These are phyloP conservation scores for Pyracantha coccinea DNA, from an alignment of 331 rosid genomes.

Conservation along the genomic window DNA sequence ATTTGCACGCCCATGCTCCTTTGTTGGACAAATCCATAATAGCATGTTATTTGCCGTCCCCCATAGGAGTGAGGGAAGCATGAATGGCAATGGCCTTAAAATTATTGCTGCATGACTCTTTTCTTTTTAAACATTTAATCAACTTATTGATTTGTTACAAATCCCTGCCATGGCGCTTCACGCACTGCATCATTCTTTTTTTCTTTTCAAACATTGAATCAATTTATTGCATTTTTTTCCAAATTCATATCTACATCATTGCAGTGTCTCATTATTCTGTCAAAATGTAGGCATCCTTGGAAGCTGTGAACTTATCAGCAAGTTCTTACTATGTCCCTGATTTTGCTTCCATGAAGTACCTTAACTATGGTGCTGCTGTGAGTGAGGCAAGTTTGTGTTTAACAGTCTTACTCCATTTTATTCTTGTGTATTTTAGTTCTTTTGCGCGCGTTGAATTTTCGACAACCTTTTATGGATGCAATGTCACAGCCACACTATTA, in stretches of 20 bases:
- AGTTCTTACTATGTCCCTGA: slow-evolving; percentile 50
- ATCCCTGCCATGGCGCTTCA: not conserved
- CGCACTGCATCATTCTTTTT: not conserved
- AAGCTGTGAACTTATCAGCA: slow-evolving; percentile 64
- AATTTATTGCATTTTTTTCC: not conserved
- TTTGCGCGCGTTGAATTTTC: not conserved
- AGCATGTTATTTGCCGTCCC: not conserved
- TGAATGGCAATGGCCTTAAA: not conserved
- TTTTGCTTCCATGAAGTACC: slow-evolving; percentile 32
- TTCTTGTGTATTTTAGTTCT: not conserved
- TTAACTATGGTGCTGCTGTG: slow-evolving; percentile 84
- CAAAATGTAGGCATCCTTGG: slow-evolving; percentile 55
- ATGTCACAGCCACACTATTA: not conserved
- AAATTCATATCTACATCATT: not conserved
- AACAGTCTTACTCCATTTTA: not conserved
- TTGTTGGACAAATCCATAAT: not conserved
- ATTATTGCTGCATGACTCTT: not conserved
- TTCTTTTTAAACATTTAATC: not conserved
- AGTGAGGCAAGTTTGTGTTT: slow-evolving; percentile 57
- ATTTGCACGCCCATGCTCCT: not conserved
- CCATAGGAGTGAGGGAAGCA: not conserved
- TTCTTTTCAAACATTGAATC: too few species aligned
- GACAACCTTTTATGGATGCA: not conserved
- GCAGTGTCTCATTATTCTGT: not conserved
- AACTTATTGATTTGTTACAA: not conserved